Percentiles rank a stretch among this genome's conserved stretches.
These are phyloP conservation scores for Helminthosporium solani DNA, from an alignment of 2,329 filamentous ascomycete genomes.

Conservation along the genomic window DNA sequence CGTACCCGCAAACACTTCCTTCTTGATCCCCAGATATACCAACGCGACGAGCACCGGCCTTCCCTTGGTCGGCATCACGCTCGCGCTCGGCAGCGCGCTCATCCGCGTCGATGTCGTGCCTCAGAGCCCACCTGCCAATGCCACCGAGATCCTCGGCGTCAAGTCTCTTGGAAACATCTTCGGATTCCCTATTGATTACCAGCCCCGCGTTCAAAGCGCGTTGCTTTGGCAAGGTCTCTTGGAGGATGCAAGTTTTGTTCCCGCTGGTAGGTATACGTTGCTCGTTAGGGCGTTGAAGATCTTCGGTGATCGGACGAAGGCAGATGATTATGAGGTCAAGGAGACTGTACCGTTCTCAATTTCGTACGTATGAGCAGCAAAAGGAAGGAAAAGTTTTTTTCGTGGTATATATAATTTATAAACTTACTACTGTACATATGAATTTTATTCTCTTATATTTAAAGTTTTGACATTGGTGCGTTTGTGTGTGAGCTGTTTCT, in stretches of 20 bases:
- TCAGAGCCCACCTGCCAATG: not conserved
- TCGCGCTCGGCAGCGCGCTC: constrained; percentile 7
- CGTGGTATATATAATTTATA: no score
- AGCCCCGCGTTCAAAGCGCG: constrained; percentile 2
- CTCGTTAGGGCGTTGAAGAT: constrained; percentile 16
- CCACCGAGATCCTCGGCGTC: not conserved
- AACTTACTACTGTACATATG: no score
- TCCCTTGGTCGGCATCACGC: constrained; percentile 1
- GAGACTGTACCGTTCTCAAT: constrained; percentile 9
- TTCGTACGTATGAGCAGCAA: constrained; percentile 6
- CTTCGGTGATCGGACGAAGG: constrained; percentile 6
- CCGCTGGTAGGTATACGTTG: constrained; percentile 16
- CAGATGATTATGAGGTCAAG: constrained; percentile 3
- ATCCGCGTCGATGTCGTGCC: constrained; percentile 10
- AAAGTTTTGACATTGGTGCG: no score
- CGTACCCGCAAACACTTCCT: constrained; percentile 1
- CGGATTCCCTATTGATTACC: constrained; percentile 8
- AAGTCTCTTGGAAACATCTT: constrained; percentile 9
- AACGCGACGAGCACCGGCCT: constrained; percentile 3
- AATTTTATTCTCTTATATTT: no score
- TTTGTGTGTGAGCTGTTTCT: no score
- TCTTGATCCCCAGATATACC: not conserved
- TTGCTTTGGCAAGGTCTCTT: constrained; percentile 17
- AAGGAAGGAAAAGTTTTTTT: no score
- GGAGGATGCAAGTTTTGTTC: constrained; percentile 13